Conservation (phyloP, 805 yeast genomes). For the Suhomyces kilbournensis region DNA sequence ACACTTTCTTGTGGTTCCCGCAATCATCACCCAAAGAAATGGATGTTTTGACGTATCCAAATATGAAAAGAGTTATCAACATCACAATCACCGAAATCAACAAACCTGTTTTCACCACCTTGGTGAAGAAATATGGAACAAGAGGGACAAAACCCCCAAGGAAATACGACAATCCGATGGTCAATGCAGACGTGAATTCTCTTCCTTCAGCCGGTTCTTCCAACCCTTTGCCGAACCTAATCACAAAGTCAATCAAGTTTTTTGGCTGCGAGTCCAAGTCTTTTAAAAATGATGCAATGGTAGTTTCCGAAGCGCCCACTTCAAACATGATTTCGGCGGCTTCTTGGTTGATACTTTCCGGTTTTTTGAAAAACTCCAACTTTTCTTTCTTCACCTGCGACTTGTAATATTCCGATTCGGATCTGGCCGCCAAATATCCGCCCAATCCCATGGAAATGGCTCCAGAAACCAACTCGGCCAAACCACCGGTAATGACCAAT, state of each 20-base stretch:
- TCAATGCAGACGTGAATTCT: slow-evolving; percentile 81
- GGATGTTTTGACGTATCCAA: slow-evolving; percentile 82
- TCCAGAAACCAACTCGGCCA: slow-evolving; percentile 95
- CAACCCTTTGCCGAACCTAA: slow-evolving; percentile 85
- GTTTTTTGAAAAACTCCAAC: slow-evolving; percentile 60
- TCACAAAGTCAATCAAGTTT: slow-evolving; percentile 78
- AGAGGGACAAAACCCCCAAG: slow-evolving; percentile 91
- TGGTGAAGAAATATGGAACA: slow-evolving; percentile 83
- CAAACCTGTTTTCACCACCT: slow-evolving; percentile 74
- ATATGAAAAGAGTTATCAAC: slow-evolving; percentile 80
- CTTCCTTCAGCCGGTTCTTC: slow-evolving; percentile 95
- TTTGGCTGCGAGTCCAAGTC: slow-evolving; percentile 80
- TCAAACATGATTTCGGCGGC: slow-evolving; percentile 78
- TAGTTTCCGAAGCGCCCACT: slow-evolving; percentile 68
- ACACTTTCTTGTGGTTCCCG: slow-evolving; percentile 53
- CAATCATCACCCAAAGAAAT: slow-evolving; percentile 81
- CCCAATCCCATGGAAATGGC: slow-evolving; percentile 98
- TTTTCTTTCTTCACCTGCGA: slow-evolving; percentile 73
- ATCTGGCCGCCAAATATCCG: slow-evolving; percentile 91
- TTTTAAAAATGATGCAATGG: slow-evolving; percentile 67
- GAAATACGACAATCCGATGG: slow-evolving; percentile 86
- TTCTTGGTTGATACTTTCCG: slow-evolving; percentile 67
- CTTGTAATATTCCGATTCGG: slow-evolving; percentile 74
- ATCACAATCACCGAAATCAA: slow-evolving; percentile 72
- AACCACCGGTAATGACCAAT: slow-evolving; percentile 94